phyloP scores from a whole-genome alignment of 2,329 filamentous ascomycete genomes.

The Drechslerella dactyloides region DNA sequence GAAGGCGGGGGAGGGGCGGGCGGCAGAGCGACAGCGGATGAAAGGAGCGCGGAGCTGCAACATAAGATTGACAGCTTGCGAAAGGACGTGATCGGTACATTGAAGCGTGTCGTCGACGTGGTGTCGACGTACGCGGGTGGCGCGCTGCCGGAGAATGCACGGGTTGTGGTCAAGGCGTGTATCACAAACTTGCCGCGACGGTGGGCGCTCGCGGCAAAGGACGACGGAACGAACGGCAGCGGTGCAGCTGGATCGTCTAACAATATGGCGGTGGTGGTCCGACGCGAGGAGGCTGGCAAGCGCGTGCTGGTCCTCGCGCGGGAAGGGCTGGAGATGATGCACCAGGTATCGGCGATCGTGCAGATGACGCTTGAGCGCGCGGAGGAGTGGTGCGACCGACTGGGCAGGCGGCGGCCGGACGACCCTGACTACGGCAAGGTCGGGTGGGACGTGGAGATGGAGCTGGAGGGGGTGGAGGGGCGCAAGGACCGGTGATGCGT shows the following conservation, averaged over 20 bases:
- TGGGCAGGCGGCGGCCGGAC: constrained; percentile 63
- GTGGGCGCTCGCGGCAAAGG: constrained; percentile 68
- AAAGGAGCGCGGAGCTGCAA: constrained; percentile 63
- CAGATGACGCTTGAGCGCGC: constrained; percentile 89
- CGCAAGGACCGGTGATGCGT: constrained; percentile 39
- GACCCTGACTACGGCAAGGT: constrained; percentile 41
- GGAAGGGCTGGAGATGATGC: constrained; percentile 93
- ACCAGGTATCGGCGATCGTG: constrained; percentile 84
- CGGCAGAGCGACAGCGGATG: constrained; percentile 54
- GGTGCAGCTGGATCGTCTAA: constrained; percentile 55
- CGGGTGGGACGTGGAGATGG: constrained; percentile 45
- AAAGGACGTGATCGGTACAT: constrained; percentile 74
- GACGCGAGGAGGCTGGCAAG: constrained; percentile 55
- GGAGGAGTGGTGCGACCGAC: constrained; percentile 84
- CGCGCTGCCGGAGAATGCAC: constrained; percentile 85
- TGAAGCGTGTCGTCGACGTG: constrained; percentile 80
- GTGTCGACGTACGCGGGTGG: constrained; percentile 92
- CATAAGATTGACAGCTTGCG: constrained; percentile 72
- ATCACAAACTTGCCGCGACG: constrained; percentile 82
- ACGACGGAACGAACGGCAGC: constrained; percentile 52
- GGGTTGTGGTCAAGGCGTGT: constrained; percentile 80
- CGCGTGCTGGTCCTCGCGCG: constrained; percentile 80
- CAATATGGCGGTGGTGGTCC: constrained; percentile 51
- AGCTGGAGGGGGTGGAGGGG: constrained; percentile 28
- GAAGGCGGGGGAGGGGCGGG: constrained; percentile 51